Evolutionary conservation across 2,329 filamentous ascomycete species (phyloP), one percentile per base, ranked within the genome.

Genomic region (Xenosphaeropsis pyriputrescens): DNA sequence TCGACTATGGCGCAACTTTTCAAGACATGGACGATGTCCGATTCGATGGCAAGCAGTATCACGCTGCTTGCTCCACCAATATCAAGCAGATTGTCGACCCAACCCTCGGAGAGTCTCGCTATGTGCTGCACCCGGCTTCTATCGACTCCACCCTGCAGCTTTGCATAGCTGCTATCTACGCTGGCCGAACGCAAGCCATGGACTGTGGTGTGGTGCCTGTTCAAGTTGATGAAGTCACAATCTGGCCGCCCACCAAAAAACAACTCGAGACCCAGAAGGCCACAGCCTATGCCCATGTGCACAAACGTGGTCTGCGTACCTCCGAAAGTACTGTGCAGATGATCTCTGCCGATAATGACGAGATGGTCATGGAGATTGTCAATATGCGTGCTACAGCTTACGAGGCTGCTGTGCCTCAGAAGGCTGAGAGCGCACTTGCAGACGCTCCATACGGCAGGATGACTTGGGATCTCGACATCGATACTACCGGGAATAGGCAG

Each of bases 141-240:
- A 56, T 75, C 15, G 70, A 75, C 43, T 55, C 65, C 2, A 65
- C 72, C 52, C 61, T 75, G 22, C 71, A 75, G 39, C 61, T 61
- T 1, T 56, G 68, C 33, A 36, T 41, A 7, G 16, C 46, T 2
- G 47, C 54, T n/a, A 49, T 56, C 29, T 46, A 56, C 26, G 45
- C 49, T 1, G 55, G 54, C 2, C 43, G 46, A 2, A 39, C 43
- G 16, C 52, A 45, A 6, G 49, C 42, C 13, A 55, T 60, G 50
- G 35, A 45, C 1, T 51, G 44, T 32, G 57, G 52, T 15, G 47
- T 53, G 2, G 49, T 60, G 6, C 58, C 58, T 2, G 37, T 52
- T 14, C 41, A 41, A 15, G 39, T 49, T 7, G 52, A 52, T n/a
- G 45, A 53, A 36, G 34, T 57, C 2, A 43, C 45, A 16, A 45